Evolutionary conservation across 352 stramenopile genomes (phyloP).

Genomic region (Phytophthora melonis): DNA sequence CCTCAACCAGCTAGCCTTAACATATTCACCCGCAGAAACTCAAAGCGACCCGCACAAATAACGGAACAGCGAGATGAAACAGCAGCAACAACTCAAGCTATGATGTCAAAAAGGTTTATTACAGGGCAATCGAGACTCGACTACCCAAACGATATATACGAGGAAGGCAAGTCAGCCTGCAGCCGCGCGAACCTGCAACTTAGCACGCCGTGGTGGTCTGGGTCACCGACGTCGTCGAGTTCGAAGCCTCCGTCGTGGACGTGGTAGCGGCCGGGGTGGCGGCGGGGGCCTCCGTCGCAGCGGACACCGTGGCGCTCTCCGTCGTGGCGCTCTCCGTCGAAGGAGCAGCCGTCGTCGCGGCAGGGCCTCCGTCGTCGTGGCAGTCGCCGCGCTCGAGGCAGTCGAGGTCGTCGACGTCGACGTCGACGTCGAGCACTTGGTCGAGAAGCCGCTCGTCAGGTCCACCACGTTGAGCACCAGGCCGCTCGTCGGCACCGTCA

Average conservation of each 20-base stretch:
- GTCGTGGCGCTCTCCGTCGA: too few species aligned
- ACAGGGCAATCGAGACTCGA: background rate
- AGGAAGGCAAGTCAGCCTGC: background rate
- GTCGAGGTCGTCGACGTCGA: conserved; percentile 6
- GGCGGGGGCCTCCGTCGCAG: too few species aligned
- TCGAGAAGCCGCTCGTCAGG: conserved; percentile 33
- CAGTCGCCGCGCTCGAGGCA: background rate
- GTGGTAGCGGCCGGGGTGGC: conserved; percentile 1
- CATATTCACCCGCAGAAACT: too few species aligned
- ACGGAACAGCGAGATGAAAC: too few species aligned
- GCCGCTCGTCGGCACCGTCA: conserved; percentile 32
- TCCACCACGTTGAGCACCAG: conserved; percentile 36
- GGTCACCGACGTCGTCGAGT: conserved; percentile 5
- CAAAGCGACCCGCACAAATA: too few species aligned
- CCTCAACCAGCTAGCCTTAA: too few species aligned
- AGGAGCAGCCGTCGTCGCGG: too few species aligned
- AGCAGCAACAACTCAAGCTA: background rate
- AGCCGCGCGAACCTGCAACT: background rate
- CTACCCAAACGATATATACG: background rate
- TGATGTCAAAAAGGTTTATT: background rate
- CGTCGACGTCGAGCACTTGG: conserved; percentile 10
- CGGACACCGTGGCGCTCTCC: too few species aligned
- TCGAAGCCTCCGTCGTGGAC: conserved; percentile 1
- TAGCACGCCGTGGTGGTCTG: background rate
- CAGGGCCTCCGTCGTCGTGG: background rate